These are phyloP conservation scores for Raphanus sativus DNA, from an alignment of 345 rosid genomes.

Conservation along the genomic window DNA sequence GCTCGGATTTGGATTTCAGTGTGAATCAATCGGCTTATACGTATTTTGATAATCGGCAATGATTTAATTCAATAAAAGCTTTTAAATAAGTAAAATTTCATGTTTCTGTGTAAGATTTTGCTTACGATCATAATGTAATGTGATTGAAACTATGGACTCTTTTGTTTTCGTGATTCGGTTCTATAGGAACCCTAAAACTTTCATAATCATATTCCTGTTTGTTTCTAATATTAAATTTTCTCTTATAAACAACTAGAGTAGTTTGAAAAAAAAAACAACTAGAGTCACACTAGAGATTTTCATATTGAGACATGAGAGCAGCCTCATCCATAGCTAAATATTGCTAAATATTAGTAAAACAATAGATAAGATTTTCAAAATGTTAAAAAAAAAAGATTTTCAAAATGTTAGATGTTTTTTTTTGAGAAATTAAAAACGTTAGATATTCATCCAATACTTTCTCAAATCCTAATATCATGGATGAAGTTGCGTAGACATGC, in stretches of 20 bases:
- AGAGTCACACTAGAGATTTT: not conserved
- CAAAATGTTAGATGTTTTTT: not conserved
- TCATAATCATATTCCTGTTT: no score
- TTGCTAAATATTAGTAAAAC: not conserved
- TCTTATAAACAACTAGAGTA: no score
- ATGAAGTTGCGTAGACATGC: not conserved
- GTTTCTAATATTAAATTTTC: no score
- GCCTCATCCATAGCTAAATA: not conserved
- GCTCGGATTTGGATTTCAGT: constrained; percentile 6
- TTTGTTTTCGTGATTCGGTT: not conserved
- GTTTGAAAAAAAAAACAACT: no score
- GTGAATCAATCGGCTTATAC: not conserved
- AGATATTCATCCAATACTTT: not conserved
- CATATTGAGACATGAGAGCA: not conserved
- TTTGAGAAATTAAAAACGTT: no score
- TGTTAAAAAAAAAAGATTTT: no score
- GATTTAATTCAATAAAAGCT: not conserved
- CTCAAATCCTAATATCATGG: not conserved
- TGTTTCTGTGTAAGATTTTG: not conserved
- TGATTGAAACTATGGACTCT: not conserved
- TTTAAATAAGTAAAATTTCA: not conserved
- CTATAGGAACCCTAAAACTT: not conserved
- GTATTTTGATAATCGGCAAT: not conserved
- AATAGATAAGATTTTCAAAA: no score
- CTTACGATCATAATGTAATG: not conserved